Base-by-base conservation (phyloP, 495 filamentous ascomycete species). In the Hyphodiscus hymeniophilus region DNA sequence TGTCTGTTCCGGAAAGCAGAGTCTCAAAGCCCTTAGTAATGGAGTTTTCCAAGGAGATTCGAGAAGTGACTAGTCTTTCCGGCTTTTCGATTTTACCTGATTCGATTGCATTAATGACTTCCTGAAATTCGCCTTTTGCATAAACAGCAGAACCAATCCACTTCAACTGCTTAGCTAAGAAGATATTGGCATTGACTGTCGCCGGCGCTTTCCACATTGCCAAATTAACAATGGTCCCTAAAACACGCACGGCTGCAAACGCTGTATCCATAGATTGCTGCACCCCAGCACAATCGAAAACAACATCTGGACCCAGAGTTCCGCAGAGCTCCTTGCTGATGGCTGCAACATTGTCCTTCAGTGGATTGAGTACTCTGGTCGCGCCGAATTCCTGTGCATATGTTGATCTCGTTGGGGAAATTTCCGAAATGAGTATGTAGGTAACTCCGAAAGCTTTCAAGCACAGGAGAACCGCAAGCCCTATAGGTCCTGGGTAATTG, bases 41-140 rank as follows among this genome's bases (percentile, higher is more conserved):
- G n/a, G n/a, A n/a, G n/a, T n/a, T n/a, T n/a, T n/a, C n/a, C n/a
- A n/a, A n/a, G n/a, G n/a, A n/a, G n/a, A n/a, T n/a, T n/a, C n/a
- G n/a, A n/a, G n/a, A n/a, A n/a, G n/a, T n/a, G n/a, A n/a, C n/a
- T n/a, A n/a, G n/a, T n/a, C n/a, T n/a, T n/a, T n/a, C n/a, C n/a
- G n/a, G n/a, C n/a, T n/a, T n/a, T n/a, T n/a, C n/a, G n/a, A n/a
- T n/a, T n/a, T n/a, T 33, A 33, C 30, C 30, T 33, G n/a, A 33
- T n/a, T 7, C 30, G n/a, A 33, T 33, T 36, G 76, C 81, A 58
- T 83, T 79, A 11, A 75, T 63, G 11, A 76, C 36, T n/a, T 33
- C 8, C 30, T 33, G 30, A 33, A 33, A 33, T 7, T 33, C 30
- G n/a, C 30, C 30, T 7, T 7, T n/a, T 7, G 30, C 7, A n/a